Percentiles rank a stretch among this genome's conserved stretches.
Evolutionary conservation across 306 rosid species (phyloP).

Genomic region (Leucaena leucocephala): DNA sequence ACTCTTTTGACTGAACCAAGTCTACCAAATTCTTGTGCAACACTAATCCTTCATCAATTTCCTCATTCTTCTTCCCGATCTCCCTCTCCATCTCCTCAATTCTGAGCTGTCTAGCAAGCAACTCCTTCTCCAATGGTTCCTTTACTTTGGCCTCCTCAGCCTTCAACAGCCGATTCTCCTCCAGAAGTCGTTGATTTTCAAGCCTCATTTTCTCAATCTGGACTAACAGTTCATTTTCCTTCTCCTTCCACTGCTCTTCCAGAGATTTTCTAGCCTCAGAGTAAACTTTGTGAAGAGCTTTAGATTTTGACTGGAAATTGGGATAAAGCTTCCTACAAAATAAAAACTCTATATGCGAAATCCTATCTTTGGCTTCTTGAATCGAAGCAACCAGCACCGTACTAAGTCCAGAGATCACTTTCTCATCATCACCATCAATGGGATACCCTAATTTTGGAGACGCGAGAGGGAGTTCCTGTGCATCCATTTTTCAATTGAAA

Average conservation of each 20-base stretch:
- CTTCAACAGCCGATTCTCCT: slow-evolving; percentile 51
- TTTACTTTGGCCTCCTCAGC: slow-evolving; percentile 40
- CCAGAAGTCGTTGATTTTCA: slow-evolving; percentile 45
- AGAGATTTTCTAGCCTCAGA: slow-evolving; percentile 42
- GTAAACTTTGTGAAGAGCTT: slow-evolving; percentile 41
- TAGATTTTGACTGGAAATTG: slow-evolving; percentile 52
- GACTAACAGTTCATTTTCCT: slow-evolving; percentile 42
- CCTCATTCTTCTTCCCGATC: slow-evolving; percentile 42
- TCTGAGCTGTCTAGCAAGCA: slow-evolving; percentile 43
- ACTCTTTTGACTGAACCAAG: slow-evolving; percentile 47
- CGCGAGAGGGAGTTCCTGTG: slow-evolving; percentile 11
- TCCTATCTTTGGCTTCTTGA: slow-evolving; percentile 78
- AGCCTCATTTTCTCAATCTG: slow-evolving; percentile 43
- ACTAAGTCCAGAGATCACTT: slow-evolving; percentile 64
- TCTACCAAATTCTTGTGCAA: slow-evolving; percentile 52
- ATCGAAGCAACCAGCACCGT: slow-evolving; percentile 82
- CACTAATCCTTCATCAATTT: slow-evolving; percentile 52
- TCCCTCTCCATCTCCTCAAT: slow-evolving; percentile 47
- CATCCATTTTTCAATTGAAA: slow-evolving; percentile 11
- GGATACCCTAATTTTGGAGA: slow-evolving; percentile 41
- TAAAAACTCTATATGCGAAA: slow-evolving; percentile 76
- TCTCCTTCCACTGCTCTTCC: slow-evolving; percentile 47
- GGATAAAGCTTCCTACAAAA: slow-evolving; percentile 80
- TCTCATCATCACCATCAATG: slow-evolving; percentile 43
- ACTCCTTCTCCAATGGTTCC: slow-evolving; percentile 32